Evolutionary conservation across 306 rosid species (phyloP), one percentile per base, ranked within the genome.

Genomic region (Castanospermum australe): DNA sequence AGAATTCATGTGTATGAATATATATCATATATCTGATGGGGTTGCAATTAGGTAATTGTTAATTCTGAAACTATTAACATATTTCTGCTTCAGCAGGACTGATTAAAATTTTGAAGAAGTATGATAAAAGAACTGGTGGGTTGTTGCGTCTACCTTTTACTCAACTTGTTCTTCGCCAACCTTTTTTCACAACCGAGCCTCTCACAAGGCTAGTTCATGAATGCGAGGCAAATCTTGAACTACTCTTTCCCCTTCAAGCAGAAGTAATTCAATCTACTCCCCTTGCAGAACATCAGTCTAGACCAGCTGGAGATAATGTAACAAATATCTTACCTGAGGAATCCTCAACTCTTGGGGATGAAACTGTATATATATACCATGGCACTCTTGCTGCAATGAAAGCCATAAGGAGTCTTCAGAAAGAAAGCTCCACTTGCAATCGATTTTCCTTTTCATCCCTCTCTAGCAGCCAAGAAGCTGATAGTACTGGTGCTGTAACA

Each of bases 331-430:
- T 77, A 41, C 67, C 86, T 0, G 83, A 81, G 73, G 51, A 88
- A 20, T 82, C 93, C 51, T 86, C 97, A 52, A 78, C 82, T 64
- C 93, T 81, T 15, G 94, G 89, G 41, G 92, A 86, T 18, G 99
- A 89, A 79, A 86, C 92, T 1, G 42, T 78, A 85, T 61, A 88
- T 68, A 68, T 95, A 59, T 83, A 89, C 56, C 94, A 97, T 21
- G 84, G 98, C 67, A 95, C 92, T n/a, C 90, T 85, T 70, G 99
- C 99, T 44, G 99, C 99, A 13, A 91, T 95, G 89, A 84, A 50
- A 72, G 99, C 99, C 71, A 93, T 95, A 67, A 73, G 62, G 67
- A 90, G 96, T 69, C 93, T 95, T 83, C 96, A 89, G 44, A 93
- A 86, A 69, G 94, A 90, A 66, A 93, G 98, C 80, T 95, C 99